Evolutionary conservation across 495 filamentous ascomycete species (phyloP).

Genomic region (Aspergillus coremiiformis): DNA sequence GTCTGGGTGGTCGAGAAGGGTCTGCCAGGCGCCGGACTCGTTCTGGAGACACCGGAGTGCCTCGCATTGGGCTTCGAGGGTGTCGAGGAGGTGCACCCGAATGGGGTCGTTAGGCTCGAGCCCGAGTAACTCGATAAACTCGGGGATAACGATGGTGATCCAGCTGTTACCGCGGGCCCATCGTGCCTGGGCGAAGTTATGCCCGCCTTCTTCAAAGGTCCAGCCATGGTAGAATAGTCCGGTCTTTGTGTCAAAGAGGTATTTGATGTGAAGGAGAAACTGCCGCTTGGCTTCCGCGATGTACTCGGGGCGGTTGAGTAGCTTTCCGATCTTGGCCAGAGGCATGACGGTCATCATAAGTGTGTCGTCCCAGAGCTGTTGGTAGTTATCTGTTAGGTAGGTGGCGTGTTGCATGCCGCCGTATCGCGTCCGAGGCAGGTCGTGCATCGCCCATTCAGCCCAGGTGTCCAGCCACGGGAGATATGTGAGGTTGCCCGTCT

Average conservation of each 20-base stretch:
- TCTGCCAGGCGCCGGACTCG: slow-evolving; percentile 56
- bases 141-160: slow-evolving; percentile 68
- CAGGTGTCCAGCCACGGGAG: slow-evolving; percentile 64
- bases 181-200: slow-evolving; percentile 61
- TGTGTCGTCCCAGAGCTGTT: slow-evolving; percentile 73
- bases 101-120: slow-evolving; percentile 50
- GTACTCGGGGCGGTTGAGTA: slow-evolving; percentile 57
- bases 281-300: slow-evolving; percentile 67
- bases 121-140: slow-evolving; percentile 61
- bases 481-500: slow-evolving; percentile 52
- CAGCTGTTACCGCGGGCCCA: slow-evolving; percentile 65
- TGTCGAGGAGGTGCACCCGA: slow-evolving; percentile 51
- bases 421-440: slow-evolving; percentile 57
- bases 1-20: slow-evolving; percentile 54
- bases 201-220: slow-evolving; percentile 58
- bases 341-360: slow-evolving; percentile 78
- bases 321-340: slow-evolving; percentile 63
- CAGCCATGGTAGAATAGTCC: slow-evolving; percentile 70
- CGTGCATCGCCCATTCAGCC: slow-evolving; percentile 72
- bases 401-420: slow-evolving; percentile 72
- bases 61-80: slow-evolving; percentile 54
- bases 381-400: slow-evolving; percentile 54
- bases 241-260: slow-evolving; percentile 57
- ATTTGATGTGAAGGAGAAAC: slow-evolving; percentile 64
- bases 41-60: slow-evolving; percentile 51